phyloP scores from a whole-genome alignment of 306 rosid genomes.

The Amphicarpaea edgeworthii region DNA sequence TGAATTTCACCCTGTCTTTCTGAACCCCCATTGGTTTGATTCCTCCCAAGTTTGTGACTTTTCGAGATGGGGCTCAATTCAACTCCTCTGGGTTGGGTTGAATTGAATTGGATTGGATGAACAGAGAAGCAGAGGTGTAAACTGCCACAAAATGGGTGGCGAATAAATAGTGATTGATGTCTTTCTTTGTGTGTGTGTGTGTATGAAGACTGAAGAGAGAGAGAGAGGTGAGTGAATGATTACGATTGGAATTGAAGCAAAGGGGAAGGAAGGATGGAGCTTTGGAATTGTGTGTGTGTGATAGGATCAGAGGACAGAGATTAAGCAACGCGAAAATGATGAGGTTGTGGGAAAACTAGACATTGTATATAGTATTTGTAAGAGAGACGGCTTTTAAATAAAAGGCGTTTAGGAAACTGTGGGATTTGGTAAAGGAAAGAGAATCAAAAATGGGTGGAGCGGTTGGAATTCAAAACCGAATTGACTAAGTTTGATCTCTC shows the following conservation, averaged over 20 bases:
- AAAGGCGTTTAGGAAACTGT: conserved; percentile 58
- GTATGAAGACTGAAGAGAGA: no score
- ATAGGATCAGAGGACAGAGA: conserved; percentile 17
- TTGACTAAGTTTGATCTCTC: conserved; percentile 48
- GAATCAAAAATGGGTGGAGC: conserved; percentile 60
- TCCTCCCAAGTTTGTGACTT: conserved; percentile 33
- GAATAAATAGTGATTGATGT: background rate
- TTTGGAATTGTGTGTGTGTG: background rate
- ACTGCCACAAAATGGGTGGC: conserved; percentile 22
- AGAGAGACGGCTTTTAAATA: conserved; percentile 31
- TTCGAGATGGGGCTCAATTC: conserved; percentile 35
- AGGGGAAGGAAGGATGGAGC: background rate
- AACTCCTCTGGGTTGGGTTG: conserved; percentile 6
- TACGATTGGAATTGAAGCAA: conserved; percentile 41
- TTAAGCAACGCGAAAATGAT: conserved; percentile 35
- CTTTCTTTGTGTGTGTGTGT: background rate
- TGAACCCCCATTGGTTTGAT: conserved; percentile 68
- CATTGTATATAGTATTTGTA: conserved; percentile 44
- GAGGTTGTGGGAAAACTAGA: conserved; percentile 50
- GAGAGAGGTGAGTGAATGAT: background rate
- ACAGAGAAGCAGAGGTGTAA: conserved; percentile 10
- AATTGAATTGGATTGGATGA: no score
- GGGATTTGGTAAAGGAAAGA: conserved; percentile 63
- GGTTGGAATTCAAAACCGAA: conserved; percentile 55
- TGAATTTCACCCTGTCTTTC: conserved; percentile 78